Evolutionary conservation across 2,329 filamentous ascomycete species (phyloP), one percentile per base, ranked within the genome.

Genomic region (Botrytis galanthina): DNA sequence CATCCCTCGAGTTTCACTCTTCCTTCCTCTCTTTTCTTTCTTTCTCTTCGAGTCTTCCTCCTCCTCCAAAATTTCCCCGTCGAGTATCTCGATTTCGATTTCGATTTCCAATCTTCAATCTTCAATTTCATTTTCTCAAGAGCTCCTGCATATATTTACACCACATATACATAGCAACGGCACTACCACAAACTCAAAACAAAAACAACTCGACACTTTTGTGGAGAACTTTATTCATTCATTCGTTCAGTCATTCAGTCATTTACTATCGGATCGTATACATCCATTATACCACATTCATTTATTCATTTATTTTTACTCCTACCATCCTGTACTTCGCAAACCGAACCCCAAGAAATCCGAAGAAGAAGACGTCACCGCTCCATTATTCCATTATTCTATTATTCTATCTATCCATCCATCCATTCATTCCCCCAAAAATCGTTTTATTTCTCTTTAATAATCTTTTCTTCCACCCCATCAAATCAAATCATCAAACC

Each of bases 161-260:
- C 61, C 61, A 44, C 39, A 63, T 42, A 63, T 63, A 29, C 61
- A 63, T 63, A 63, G 61, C 61, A 63, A 63, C 61, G 16, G 39
- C 61, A 63, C 61, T 63, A 63, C 61, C 26, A 61, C 37, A n/a
- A 62, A 62, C 14, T 26, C 37, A 42, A 37, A 29, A 39, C 35
- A 26, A 8, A 42, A 42, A n/a, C 60, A 61, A 61, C 14, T 37
- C 59, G 26, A 39, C 1, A n/a, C 37, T 42, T 10, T 62, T 62
- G 60, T 62, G 60, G 60, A 18, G 60, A 62, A 62, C 12, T 10
- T 18, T 6, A 62, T 62, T 62, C 60, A 62, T 62, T 54, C 2
- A 54, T 16, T 54, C 26, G 12, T 35, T 35, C 35, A 35, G 35
- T 35, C 46, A 26, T 14, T 57, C n/a, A 57, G 14, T 57, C n/a